Evolutionary conservation across 495 filamentous ascomycete genomes (phyloP), one percentile per base, ranked within the genome.

Genomic region (Penicillium silybi): DNA sequence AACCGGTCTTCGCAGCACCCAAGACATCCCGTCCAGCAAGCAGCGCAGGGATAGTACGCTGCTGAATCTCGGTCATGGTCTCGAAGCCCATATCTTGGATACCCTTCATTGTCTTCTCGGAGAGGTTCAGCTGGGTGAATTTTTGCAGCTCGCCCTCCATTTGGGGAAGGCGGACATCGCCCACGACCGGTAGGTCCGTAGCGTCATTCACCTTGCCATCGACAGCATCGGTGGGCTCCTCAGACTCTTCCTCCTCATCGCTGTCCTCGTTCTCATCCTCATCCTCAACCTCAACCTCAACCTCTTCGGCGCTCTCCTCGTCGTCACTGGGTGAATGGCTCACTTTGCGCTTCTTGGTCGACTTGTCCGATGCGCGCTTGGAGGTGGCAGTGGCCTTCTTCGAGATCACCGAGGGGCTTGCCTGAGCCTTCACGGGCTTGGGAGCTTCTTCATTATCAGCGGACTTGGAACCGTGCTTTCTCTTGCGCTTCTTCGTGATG

Each of bases 41-140:
- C 18, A 93, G 71, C 6, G 92, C 90, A 2, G 93, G 92, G 38
- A 97, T 95, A 6, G 85, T 88, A 54, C 88, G 79, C 51, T 85
- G 81, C 66, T 98, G 93, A 53, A 98, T 96, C 66, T 96, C 90
- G 1, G 93, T 97, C 93, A 98, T 95, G 16, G 80, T 89, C 62
- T 88, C 84, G 66, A 97, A 97, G 5, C 85, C 85, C 91, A 98
- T 96, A 18, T 86, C 89, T 45, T 84, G 76, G 52, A 98, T 92
- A 10, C 88, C 92, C 70, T 88, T 82, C 77, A 89, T 86, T 1
- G 91, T 96, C 68, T 86, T 90, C 37, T 86, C 83, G 2, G 89
- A 93, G 6, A 98, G 78, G 34, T 88, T 88, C 55, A 98, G 79
- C 46, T 97, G 89, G 16, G 81, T 67, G 65, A 98, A 98, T 44